Evolutionary conservation across 2,329 filamentous ascomycete species (phyloP), one percentile per base, ranked within the genome.

Genomic region (Spiromastix sp.): DNA sequence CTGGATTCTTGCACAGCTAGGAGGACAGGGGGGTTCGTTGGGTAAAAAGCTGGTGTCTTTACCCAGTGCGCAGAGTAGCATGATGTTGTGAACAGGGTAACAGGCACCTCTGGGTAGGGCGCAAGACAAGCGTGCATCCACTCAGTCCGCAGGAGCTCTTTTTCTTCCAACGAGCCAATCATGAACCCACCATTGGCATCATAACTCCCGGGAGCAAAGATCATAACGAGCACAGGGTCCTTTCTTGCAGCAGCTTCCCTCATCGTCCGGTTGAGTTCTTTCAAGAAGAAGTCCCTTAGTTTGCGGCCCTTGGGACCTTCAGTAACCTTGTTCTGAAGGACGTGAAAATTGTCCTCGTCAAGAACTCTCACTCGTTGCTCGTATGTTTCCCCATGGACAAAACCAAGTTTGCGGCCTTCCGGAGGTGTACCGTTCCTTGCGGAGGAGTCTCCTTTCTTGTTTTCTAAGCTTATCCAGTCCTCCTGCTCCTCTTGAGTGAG

Each of bases 161-260:
- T n/a, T n/a, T n/a, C n/a, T n/a, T n/a, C n/a, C n/a, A n/a, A n/a
- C n/a, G 18, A n/a, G 13, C 30, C 30, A 11, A 32, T 32, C 13
- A 15, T 4, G n/a, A 32, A 32, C 18, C 30, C 30, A n/a, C 30
- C 30, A 19, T n/a, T n/a, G n/a, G 30, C n/a, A n/a, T 32, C 30
- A 19, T 16, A 32, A 32, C 20, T 18, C 13, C 30, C 30, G 17
- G 7, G 30, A n/a, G 13, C 16, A 32, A 32, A 32, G 30, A 18
- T 18, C 18, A 32, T 17, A 18, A 32, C 30, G 13, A 18, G 30
- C n/a, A n/a, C n/a, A n/a, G n/a, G n/a, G n/a, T n/a, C n/a, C n/a
- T n/a, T n/a, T n/a, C 18, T 32, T n/a, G 13, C 20, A 19, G 30
- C 30, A 18, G 30, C 30, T n/a, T 18, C 20, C 30, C 20, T 15